A percentile compares a stretch with the other conserved stretches of the same genome.
phyloP scores from a whole-genome alignment of 2,329 filamentous ascomycete species.

The Rhinocladiella mackenziei region DNA sequence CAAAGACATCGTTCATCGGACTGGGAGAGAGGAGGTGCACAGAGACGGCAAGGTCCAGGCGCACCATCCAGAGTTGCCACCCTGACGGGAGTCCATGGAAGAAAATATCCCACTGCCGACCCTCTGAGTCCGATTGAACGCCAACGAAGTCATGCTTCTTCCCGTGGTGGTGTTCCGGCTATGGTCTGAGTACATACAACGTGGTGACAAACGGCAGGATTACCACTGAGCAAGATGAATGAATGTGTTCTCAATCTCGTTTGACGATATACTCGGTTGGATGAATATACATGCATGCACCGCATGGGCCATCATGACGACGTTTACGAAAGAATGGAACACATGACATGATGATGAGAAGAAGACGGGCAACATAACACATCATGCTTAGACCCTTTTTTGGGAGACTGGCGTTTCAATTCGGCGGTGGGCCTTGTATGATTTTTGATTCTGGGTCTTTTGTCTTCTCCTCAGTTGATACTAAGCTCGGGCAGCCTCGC shows the following conservation, averaged over 20 bases:
- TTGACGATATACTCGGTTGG: neutral
- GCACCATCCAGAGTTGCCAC: constrained; percentile 20
- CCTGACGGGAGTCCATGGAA: constrained; percentile 26
- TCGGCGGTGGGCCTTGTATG: neutral
- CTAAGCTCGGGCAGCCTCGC: too few species aligned
- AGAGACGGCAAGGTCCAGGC: constrained; percentile 12
- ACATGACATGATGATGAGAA: neutral
- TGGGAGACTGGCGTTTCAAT: neutral
- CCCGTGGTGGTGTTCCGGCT: constrained; percentile 18
- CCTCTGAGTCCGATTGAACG: constrained; percentile 23
- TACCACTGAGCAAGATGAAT: too few species aligned
- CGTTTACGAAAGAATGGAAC: neutral
- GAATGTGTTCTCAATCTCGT: too few species aligned
- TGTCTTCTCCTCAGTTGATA: too few species aligned
- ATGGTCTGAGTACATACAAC: constrained; percentile 9
- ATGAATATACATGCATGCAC: too few species aligned
- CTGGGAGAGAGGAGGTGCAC: constrained; percentile 14
- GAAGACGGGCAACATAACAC: neutral
- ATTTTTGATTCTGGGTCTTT: too few species aligned
- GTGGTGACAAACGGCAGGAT: too few species aligned
- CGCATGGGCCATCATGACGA: neutral
- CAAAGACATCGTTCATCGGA: constrained; percentile 21
- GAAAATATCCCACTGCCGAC: constrained; percentile 27
- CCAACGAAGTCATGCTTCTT: constrained; percentile 15
- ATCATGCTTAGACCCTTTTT: neutral